phyloP scores from a whole-genome alignment of 148 eudicot genomes.

The Spergularia bocconei region DNA sequence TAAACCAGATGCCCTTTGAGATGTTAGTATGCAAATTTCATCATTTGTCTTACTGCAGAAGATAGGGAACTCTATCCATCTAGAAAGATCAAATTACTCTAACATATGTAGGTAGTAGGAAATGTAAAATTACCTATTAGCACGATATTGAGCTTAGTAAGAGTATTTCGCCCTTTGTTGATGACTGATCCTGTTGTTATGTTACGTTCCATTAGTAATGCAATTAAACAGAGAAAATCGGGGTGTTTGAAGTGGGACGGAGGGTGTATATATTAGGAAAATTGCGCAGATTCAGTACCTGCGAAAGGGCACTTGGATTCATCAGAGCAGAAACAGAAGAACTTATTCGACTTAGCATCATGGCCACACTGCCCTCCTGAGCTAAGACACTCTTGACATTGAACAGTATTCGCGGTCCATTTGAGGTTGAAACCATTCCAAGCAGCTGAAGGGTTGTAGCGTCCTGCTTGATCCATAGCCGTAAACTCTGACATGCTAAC shows the following conservation, averaged over 20 bases:
- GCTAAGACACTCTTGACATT: conserved; percentile 34
- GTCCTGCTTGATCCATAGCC: neutral
- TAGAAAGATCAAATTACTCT: too few species aligned
- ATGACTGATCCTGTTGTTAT: conserved; percentile 20
- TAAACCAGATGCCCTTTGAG: neutral
- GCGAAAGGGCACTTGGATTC: conserved; percentile 26
- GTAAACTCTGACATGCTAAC: neutral
- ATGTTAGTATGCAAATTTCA: too few species aligned
- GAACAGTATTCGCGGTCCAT: conserved; percentile 35
- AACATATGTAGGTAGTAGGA: too few species aligned
- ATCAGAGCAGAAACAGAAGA: conserved; percentile 51
- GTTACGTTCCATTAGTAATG: neutral
- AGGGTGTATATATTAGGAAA: neutral
- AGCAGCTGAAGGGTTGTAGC: neutral
- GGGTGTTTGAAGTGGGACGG: too few species aligned
- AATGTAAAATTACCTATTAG: conserved; percentile 18
- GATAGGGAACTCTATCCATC: too few species aligned
- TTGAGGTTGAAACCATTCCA: conserved; percentile 46
- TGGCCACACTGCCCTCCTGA: conserved; percentile 62
- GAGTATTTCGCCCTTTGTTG: neutral
- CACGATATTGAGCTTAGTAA: conserved; percentile 18
- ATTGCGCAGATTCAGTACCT: conserved; percentile 15
- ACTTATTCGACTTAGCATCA: conserved; percentile 23
- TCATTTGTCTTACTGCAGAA: neutral
- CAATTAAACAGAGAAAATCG: neutral